Evolutionary conservation across 1,284 basidiomycete species (phyloP).

Genomic region (Leccinum colubrinum): DNA sequence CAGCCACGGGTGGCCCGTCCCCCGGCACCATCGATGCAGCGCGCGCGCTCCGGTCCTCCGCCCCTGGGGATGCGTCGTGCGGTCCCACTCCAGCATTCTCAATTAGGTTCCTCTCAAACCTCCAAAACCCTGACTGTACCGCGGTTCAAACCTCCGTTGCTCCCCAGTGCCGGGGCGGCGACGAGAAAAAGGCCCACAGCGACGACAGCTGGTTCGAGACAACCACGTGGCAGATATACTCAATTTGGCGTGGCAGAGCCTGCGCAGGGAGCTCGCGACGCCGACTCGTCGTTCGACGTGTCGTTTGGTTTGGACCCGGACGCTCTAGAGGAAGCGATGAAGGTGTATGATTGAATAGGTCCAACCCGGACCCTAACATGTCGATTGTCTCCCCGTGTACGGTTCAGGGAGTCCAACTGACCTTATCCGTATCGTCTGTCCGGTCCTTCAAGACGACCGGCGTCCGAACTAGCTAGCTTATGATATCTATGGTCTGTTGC

Average conservation of each 20-base stretch:
- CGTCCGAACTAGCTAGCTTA: background rate
- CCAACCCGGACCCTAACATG: background rate
- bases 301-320: too few species aligned
- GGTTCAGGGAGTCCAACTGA: background rate
- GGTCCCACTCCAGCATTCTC: constrained; percentile 18
- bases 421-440: background rate
- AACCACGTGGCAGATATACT: too few species aligned
- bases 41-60: constrained; percentile 20
- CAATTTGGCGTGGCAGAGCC: too few species aligned
- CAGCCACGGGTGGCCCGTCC: background rate
- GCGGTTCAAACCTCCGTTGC: constrained; percentile 30
- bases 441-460: background rate
- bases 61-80: constrained; percentile 30
- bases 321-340: too few species aligned
- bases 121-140: constrained; percentile 21
- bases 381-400: background rate
- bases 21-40: constrained; percentile 13
- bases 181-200: too few species aligned
- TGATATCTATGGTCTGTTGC: background rate
- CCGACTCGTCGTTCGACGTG: too few species aligned
- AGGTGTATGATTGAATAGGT: too few species aligned
- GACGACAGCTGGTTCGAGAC: too few species aligned
- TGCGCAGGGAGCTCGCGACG: too few species aligned
- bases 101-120: constrained; percentile 21
- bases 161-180: too few species aligned